A percentile compares a stretch with the other conserved stretches of the same genome.
phyloP scores from a whole-genome alignment of 2,329 filamentous ascomycete species.

The Colletotrichum sojae region DNA sequence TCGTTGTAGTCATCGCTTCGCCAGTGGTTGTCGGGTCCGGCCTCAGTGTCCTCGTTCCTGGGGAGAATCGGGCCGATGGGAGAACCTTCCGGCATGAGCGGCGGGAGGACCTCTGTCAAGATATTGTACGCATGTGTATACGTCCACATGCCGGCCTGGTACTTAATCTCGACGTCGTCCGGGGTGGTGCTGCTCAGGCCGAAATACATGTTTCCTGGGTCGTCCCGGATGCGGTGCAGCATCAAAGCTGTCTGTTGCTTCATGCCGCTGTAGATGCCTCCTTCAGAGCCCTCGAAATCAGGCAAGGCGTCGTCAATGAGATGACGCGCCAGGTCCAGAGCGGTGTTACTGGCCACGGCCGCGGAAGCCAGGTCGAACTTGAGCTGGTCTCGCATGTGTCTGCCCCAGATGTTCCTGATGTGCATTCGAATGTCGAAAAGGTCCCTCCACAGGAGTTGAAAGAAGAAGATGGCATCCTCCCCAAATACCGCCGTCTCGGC shows the following conservation, averaged over 20 bases:
- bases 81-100: background rate
- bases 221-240: background rate
- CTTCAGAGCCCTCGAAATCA: background rate
- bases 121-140: slow-evolving; percentile 4
- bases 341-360: slow-evolving; percentile 55
- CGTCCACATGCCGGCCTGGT: background rate
- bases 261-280: background rate
- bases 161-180: background rate
- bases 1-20: background rate
- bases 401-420: slow-evolving; percentile 50
- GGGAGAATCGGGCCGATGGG: slow-evolving; percentile 2
- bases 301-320: slow-evolving; percentile 50
- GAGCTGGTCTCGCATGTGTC: slow-evolving; percentile 44
- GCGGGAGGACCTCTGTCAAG: slow-evolving; percentile 1
- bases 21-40: too few species aligned
- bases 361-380: slow-evolving; percentile 47
- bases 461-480: slow-evolving; percentile 49
- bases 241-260: background rate
- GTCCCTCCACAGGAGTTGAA: slow-evolving; percentile 48
- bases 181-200: background rate
- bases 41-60: background rate
- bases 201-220: background rate
- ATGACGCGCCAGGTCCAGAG: slow-evolving; percentile 50
- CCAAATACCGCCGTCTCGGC: slow-evolving; percentile 39
- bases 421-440: slow-evolving; percentile 46